Percentiles rank a stretch among this genome's conserved stretches.
Evolutionary conservation across 2,329 filamentous ascomycete genomes (phyloP).

Genomic region (Aspergillus pseudonomiae): DNA sequence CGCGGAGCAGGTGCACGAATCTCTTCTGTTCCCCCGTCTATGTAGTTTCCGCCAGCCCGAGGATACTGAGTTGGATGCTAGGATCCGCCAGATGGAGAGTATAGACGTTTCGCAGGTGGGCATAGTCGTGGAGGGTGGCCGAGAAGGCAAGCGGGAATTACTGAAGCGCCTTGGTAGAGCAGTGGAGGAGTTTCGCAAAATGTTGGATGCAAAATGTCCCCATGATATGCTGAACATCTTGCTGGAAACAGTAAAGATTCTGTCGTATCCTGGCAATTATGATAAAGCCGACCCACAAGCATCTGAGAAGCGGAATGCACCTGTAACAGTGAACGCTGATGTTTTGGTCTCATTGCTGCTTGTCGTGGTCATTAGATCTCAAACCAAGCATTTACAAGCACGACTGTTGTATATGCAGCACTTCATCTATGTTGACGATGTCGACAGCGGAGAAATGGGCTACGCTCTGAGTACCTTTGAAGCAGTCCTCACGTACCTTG

Average conservation of each 20-base stretch:
- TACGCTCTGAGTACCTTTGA: constrained; percentile 96
- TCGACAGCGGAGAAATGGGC: constrained; percentile 93
- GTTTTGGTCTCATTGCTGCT: constrained; percentile 88
- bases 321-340: constrained; percentile 78
- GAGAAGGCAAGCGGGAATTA: constrained; percentile 77
- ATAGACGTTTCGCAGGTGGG: constrained; percentile 95
- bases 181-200: constrained; percentile 86
- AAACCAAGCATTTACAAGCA: constrained; percentile 84
- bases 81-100: constrained; percentile 89
- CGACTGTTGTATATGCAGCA: constrained; percentile 92
- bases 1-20: constrained; percentile 85
- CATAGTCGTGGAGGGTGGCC: constrained; percentile 78
- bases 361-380: constrained; percentile 88
- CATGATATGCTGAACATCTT: constrained; percentile 87
- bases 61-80: constrained; percentile 83
- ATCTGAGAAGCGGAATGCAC: constrained; percentile 57
- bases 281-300: constrained; percentile 42
- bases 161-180: constrained; percentile 74
- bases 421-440: constrained; percentile 97
- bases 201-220: constrained; percentile 74
- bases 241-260: constrained; percentile 77
- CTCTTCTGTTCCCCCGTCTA: constrained; percentile 79
- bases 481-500: constrained; percentile 86
- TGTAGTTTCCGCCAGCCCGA: constrained; percentile 77
- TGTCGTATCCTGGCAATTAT: constrained; percentile 66